Percentiles rank a stretch among this genome's conserved stretches.
Evolutionary conservation across 2,329 filamentous ascomycete genomes (phyloP).

Genomic region (Hawksworthiomyces lignivorus): DNA sequence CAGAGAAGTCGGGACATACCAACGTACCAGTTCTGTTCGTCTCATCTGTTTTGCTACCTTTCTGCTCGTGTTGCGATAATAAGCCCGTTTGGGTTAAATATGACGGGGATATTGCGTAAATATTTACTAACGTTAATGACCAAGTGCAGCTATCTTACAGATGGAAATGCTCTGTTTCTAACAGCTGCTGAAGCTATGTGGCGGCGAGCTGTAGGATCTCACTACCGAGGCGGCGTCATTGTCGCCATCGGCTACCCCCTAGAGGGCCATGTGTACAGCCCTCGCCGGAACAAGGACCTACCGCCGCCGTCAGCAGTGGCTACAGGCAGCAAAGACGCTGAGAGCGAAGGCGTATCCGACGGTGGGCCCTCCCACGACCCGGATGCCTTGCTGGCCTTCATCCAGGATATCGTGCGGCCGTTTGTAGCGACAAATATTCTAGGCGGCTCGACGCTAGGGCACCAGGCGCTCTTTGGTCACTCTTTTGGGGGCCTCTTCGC

Average conservation of each 20-base stretch:
- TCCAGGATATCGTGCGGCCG: no score
- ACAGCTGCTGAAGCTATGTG: slow-evolving; percentile 12
- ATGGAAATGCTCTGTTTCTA: slow-evolving; percentile 11
- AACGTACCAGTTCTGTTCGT: no score
- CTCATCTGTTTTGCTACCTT: no score
- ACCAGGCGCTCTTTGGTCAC: slow-evolving; percentile 10
- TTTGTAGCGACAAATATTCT: no score
- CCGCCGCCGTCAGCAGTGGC: slow-evolving; percentile 5
- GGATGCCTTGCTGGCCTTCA: background rate
- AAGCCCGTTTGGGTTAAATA: no score
- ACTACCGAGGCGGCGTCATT: no score
- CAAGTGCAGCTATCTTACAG: slow-evolving; percentile 8
- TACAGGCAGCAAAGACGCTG: background rate
- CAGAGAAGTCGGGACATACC: no score
- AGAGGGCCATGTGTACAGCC: background rate
- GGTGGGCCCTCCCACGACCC: background rate
- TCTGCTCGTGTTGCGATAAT: no score
- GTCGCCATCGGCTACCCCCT: slow-evolving; percentile 12
- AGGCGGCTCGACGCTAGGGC: background rate
- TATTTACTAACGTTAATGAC: no score
- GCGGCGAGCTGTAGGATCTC: slow-evolving; percentile 4
- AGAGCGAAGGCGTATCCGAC: background rate
- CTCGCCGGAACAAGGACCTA: slow-evolving; percentile 6
- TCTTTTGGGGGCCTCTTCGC: slow-evolving; percentile 12
- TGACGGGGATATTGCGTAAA: no score